Evolutionary conservation across 108 stramenopile species (phyloP), one percentile per base, ranked within the genome.

Genomic region (Nitzschia sp.): DNA sequence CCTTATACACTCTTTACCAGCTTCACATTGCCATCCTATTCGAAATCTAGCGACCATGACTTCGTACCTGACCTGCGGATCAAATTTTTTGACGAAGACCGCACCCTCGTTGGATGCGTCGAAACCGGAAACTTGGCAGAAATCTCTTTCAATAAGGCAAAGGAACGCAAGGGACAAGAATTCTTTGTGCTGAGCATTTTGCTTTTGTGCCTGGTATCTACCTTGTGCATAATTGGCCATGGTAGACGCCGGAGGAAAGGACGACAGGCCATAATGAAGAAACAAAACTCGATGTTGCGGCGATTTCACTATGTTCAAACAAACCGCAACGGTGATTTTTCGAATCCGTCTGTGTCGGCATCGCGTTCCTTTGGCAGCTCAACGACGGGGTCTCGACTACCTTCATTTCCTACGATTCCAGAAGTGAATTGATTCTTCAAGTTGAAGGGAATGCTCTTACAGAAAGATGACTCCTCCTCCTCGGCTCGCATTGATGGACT

Each of bases 221-320:
- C 34, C 29, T 21, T 66, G 0, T 54, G 46, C 11, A 5, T 66
- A 36, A 50, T 47, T 19, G 21, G 22, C 4, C 32, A 54, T 17
- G 13, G 41, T 8, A 17, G 53, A 35, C 53, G 26, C 36, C 21
- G 31, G 27, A 28, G 36, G 34, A 1, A 34, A 9, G 2, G 33
- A 13, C 32, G 55, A 31, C 21, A 27, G 6, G 53, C 46, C 53
- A 31, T 30, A 1, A 19, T 31, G 26, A 66, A 66, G 26, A 26
- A 26, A 55, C 38, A 50, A 38, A 35, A 33, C 3, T 66, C 60
- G 2, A 44, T 61, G 60, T 44, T 55, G 53, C 52, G 66, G 19
- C 66, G 66, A 66, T 66, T 66, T 54, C 50, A 66, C 23, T 66
- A 66, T 35, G 29, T 38, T 27, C 66, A 32, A 6, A 66, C 52